Conservation (phyloP, 164 flowering plant genomes). For the Berberis vulgaris region DNA sequence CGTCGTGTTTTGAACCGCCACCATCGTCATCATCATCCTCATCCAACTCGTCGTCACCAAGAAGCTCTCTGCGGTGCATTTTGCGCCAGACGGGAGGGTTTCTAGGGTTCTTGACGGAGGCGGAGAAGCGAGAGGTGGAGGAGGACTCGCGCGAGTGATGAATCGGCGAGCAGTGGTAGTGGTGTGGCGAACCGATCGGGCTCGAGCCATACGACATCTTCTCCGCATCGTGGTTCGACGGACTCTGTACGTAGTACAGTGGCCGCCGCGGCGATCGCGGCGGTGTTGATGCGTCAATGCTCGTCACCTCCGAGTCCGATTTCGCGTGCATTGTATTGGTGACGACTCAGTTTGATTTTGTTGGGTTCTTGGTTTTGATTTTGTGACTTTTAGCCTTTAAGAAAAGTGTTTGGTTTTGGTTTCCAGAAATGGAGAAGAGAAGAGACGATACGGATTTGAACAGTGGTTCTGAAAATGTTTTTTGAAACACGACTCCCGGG, state of each 20-base stretch:
- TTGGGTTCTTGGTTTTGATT: neutral
- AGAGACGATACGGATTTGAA: neutral
- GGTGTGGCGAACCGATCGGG: conserved; percentile 60
- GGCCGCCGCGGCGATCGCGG: conserved; percentile 68
- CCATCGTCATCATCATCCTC: conserved; percentile 20
- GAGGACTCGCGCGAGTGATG: conserved; percentile 93
- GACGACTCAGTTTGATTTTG: neutral
- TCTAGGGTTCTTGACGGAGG: conserved; percentile 41
- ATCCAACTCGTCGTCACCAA: conserved; percentile 18
- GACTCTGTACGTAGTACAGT: conserved; percentile 91
- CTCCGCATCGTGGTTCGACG: conserved; percentile 81
- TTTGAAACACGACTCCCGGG: too few species aligned
- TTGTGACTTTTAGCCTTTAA: neutral
- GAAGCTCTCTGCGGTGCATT: conserved; percentile 10
- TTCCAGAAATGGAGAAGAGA: neutral
- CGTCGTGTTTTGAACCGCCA: conserved; percentile 1
- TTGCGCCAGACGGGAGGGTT: conserved; percentile 32
- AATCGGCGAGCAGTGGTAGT: conserved; percentile 67
- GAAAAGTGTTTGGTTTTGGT: neutral
- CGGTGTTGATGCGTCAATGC: conserved; percentile 61
- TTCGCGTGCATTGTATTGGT: conserved; percentile 53
- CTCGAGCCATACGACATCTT: conserved; percentile 79
- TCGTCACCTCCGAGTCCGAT: conserved; percentile 89
- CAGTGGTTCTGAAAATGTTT: too few species aligned
- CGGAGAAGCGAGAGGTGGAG: conserved; percentile 65